Percentiles rank a stretch among this genome's conserved stretches.
Conservation (phyloP, 805 yeast genomes). For the Kluyveromyces siamensis region DNA sequence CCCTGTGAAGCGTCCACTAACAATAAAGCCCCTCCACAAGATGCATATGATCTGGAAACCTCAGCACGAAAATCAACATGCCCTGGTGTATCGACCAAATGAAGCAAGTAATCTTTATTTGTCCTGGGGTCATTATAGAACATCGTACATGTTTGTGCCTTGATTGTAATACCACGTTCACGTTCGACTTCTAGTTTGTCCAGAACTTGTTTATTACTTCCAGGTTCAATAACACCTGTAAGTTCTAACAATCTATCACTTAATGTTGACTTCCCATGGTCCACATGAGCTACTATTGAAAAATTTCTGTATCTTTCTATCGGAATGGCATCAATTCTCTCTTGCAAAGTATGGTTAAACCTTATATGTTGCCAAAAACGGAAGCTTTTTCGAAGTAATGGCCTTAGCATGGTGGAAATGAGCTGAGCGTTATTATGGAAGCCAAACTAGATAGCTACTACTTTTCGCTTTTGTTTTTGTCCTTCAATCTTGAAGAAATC, state of each 20-base stretch:
- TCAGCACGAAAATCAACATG: conserved; percentile 90
- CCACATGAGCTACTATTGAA: conserved; percentile 94
- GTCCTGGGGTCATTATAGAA: conserved; percentile 48
- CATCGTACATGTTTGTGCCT: conserved; percentile 96
- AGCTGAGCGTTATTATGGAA: not conserved
- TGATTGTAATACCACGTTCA: conserved; percentile 93
- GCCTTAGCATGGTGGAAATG: not conserved
- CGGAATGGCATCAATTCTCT: conserved; percentile 70
- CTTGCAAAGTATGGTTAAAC: conserved; percentile 28
- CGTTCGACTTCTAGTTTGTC: conserved; percentile 91
- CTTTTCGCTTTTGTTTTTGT: not conserved
- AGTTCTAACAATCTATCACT: conserved; percentile 81
- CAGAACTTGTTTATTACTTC: conserved; percentile 68
- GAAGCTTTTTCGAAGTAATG: not conserved
- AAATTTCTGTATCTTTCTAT: conserved; percentile 77
- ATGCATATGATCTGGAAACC: conserved; percentile 88
- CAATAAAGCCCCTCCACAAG: conserved; percentile 89
- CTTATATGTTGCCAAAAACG: conserved; percentile 4
- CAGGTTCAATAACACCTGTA: conserved; percentile 80
- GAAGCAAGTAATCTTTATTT: conserved; percentile 73
- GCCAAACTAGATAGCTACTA: not conserved
- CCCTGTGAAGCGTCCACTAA: conserved; percentile 95
- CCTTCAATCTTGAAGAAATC: no score
- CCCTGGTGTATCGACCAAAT: conserved; percentile 95
- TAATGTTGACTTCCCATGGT: conserved; percentile 79